These are phyloP conservation scores for Claviceps sp. DNA, from an alignment of 2,329 filamentous ascomycete species.

Conservation along the genomic window DNA sequence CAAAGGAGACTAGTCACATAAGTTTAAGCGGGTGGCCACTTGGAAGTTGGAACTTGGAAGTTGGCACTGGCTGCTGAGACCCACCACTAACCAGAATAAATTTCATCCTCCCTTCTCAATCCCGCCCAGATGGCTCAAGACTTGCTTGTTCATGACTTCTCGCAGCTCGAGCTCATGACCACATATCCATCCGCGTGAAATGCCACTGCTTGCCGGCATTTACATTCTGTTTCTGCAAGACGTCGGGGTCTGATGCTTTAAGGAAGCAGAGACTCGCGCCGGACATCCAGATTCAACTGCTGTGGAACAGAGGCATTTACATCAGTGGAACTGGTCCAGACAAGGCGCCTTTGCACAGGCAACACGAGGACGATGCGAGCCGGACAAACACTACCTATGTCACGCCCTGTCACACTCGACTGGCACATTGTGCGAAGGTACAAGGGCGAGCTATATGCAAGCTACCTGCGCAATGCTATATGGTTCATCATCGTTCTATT, in stretches of 20 bases:
- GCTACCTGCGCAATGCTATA: not conserved
- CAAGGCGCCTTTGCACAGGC: not conserved
- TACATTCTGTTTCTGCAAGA: not conserved
- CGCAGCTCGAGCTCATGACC: not conserved
- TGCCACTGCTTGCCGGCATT: not conserved
- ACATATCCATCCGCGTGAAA: not conserved
- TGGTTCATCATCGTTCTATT: constrained; percentile 7
- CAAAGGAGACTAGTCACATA: too few species aligned
- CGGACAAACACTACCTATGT: not conserved
- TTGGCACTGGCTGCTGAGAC: too few species aligned
- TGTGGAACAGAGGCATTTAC: not conserved
- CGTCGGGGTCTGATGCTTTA: not conserved
- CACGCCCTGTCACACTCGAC: not conserved
- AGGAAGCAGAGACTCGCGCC: not conserved
- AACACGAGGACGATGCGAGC: not conserved
- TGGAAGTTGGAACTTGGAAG: too few species aligned
- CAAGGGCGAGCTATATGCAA: too few species aligned
- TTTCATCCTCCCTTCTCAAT: not conserved
- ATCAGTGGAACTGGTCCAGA: not conserved
- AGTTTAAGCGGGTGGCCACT: too few species aligned
- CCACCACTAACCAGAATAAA: not conserved
- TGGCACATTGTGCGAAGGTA: too few species aligned
- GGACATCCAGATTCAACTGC: not conserved
- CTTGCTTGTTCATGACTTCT: not conserved
- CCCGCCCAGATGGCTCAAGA: not conserved